Base-by-base conservation (phyloP, 495 filamentous ascomycete species). In the Penicillium antarcticum region DNA sequence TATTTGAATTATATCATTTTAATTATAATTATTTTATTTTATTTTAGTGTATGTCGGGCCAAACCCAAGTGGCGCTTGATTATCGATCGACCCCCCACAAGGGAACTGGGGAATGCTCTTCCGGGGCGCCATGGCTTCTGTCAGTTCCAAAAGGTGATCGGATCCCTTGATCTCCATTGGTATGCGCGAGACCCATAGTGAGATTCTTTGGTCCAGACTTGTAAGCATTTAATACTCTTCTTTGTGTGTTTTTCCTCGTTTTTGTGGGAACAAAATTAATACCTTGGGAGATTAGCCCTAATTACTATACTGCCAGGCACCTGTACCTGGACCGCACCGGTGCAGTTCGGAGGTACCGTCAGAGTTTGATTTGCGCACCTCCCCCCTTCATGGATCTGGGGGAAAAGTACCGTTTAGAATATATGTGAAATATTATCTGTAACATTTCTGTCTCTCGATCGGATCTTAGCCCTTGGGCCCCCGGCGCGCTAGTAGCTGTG, bases 391-490 rank as follows among this genome's bases (percentile, higher is more conserved):
- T 29, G 26, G 26, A 29, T 29, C 26, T 29, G 26, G 26, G 26
- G 26, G 26, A 9, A 29, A 29, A 29, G 26, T 29, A 29, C 26
- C 26, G 26, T 29, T 29, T 29, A 29, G 26, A 29, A 29, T 29
- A 29, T 29, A 29, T 29, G 19, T 18, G 23, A 14, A 45, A 55
- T 39, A 50, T 48, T 18, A 42, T 42, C 37, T 49, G 19, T 49
- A 51, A 39, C 34, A 51, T 44, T 37, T 35, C 21, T 37, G 37
- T 51, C 26, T 32, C 37, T 58, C 53, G 62, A 65, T 60, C 61
- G 62, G 62, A 65, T 65, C 62, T 65, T 32, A 42, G 33, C 13
- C 23, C 11, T 49, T 32, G 53, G 62, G 55, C 52, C 58, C 58
- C 62, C 58, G 62, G 35, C 44, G 45, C 58, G 26, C 26, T 29